Conservation (phyloP, 768 basidiomycete species). For the Russula sp. region DNA sequence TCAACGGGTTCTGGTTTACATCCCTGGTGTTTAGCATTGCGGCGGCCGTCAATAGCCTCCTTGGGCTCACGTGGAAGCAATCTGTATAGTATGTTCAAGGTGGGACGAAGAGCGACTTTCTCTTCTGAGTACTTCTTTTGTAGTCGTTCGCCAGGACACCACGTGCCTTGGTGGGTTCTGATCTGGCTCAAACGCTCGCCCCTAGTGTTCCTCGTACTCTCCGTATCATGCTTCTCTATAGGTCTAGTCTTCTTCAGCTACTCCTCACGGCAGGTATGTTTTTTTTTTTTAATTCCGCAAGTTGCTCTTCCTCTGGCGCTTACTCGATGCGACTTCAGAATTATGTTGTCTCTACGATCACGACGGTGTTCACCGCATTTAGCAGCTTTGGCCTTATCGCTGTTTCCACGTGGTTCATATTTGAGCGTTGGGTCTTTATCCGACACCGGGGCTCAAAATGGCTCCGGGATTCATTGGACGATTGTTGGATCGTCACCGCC, state of each 20-base stretch:
- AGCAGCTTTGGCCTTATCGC: slow-evolving; percentile 69
- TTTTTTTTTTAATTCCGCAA: too few species aligned
- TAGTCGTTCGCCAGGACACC: slow-evolving; percentile 71
- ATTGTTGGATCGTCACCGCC: slow-evolving; percentile 37
- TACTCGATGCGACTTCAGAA: slow-evolving; percentile 40
- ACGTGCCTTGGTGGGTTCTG: slow-evolving; percentile 78
- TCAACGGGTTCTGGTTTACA: slow-evolving; percentile 73
- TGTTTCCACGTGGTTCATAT: slow-evolving; percentile 71
- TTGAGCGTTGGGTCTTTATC: slow-evolving; percentile 62
- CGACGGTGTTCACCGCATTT: slow-evolving; percentile 72
- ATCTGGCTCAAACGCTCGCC: slow-evolving; percentile 88
- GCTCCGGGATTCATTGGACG: slow-evolving; percentile 58
- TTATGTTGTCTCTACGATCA: slow-evolving; percentile 60
- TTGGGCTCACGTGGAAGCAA: slow-evolving; percentile 76
- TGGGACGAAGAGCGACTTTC: slow-evolving; percentile 31
- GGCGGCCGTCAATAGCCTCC: slow-evolving; percentile 74
- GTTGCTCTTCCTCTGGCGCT: too few species aligned
- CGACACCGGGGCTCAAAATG: slow-evolving; percentile 65
- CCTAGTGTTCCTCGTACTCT: slow-evolving; percentile 77
- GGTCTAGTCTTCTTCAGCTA: slow-evolving; percentile 79
- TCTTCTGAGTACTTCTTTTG: background rate
- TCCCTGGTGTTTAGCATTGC: slow-evolving; percentile 75
- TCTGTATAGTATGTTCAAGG: slow-evolving; percentile 61
- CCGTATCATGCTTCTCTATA: slow-evolving; percentile 78
- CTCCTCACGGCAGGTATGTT: slow-evolving; percentile 61